A percentile compares a stretch with the other conserved stretches of the same genome.
Evolutionary conservation across 257 asterid species (phyloP).

Genomic region (Solanum etuberosum): DNA sequence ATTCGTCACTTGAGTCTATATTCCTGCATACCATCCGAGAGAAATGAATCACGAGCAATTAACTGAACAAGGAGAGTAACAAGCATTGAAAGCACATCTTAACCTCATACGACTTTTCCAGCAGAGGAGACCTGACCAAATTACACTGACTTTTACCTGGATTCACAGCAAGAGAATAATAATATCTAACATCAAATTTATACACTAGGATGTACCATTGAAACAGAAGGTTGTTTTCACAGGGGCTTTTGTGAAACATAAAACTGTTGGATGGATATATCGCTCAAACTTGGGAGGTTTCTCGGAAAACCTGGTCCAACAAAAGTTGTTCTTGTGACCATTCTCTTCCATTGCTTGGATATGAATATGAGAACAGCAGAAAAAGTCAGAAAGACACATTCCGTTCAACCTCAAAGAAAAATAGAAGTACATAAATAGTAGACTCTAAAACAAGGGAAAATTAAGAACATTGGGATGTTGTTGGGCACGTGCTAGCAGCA

Average conservation of each 20-base stretch:
- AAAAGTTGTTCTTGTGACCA: constrained; percentile 71
- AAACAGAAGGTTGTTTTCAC: constrained; percentile 34
- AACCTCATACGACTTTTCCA: constrained; percentile 94
- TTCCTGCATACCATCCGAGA: constrained; percentile 37
- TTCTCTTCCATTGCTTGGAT: constrained; percentile 97
- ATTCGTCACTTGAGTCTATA: constrained; percentile 69
- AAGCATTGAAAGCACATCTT: not conserved
- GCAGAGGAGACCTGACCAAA: constrained; percentile 89
- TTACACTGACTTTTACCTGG: constrained; percentile 69
- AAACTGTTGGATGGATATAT: constrained; percentile 60
- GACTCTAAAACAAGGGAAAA: not conserved
- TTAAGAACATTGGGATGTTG: not conserved
- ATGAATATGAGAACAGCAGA: constrained; percentile 2
- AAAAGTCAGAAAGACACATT: not conserved
- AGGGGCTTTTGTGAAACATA: constrained; percentile 85
- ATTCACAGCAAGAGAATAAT: not conserved
- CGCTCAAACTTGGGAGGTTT: constrained; percentile 92
- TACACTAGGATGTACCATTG: not conserved
- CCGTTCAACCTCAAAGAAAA: not conserved
- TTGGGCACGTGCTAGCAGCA: not conserved
- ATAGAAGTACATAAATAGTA: not conserved
- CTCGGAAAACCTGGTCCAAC: constrained; percentile 61
- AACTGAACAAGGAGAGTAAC: not conserved
- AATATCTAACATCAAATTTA: not conserved
- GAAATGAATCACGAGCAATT: not conserved